phyloP scores from a whole-genome alignment of 305 asterid species.

The Fraxinus angustifolia region DNA sequence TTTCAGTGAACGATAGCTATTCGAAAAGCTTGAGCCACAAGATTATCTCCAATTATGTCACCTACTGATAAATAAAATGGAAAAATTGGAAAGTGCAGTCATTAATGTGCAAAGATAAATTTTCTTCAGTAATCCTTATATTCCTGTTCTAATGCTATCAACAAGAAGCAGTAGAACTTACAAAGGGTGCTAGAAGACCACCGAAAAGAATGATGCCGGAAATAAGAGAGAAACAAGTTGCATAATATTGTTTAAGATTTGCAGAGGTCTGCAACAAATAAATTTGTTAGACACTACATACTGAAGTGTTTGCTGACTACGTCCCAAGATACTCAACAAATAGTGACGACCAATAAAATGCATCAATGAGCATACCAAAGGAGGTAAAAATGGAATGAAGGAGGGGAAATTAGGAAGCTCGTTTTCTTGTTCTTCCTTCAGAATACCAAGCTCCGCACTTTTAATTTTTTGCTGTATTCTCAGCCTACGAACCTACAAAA shows the following conservation, averaged over 20 bases:
- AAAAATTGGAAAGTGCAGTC: neutral
- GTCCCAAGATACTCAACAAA: neutral
- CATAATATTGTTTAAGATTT: constrained; percentile 75
- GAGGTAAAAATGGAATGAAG: constrained; percentile 93
- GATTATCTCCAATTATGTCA: neutral
- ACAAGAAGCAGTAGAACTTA: constrained; percentile 39
- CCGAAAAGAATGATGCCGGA: constrained; percentile 90
- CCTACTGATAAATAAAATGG: neutral
- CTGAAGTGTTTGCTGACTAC: neutral
- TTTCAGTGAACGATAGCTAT: neutral
- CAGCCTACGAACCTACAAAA: constrained; percentile 81
- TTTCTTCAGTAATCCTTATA: neutral
- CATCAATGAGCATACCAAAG: constrained; percentile 47
- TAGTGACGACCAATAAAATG: neutral
- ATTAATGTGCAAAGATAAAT: neutral
- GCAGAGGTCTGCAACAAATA: constrained; percentile 61
- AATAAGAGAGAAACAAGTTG: constrained; percentile 80
- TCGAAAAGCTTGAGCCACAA: neutral
- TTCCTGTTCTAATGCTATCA: neutral
- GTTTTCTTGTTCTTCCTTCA: constrained; percentile 57
- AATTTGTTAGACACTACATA: constrained; percentile 18
- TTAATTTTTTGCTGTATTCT: constrained; percentile 76
- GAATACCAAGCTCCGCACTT: constrained; percentile 69
- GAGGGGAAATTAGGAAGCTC: constrained; percentile 91
- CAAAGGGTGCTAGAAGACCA: constrained; percentile 87